Evolutionary conservation across 148 eudicot species (phyloP), one percentile per base, ranked within the genome.

Genomic region (Vaccinium myrtillus): DNA sequence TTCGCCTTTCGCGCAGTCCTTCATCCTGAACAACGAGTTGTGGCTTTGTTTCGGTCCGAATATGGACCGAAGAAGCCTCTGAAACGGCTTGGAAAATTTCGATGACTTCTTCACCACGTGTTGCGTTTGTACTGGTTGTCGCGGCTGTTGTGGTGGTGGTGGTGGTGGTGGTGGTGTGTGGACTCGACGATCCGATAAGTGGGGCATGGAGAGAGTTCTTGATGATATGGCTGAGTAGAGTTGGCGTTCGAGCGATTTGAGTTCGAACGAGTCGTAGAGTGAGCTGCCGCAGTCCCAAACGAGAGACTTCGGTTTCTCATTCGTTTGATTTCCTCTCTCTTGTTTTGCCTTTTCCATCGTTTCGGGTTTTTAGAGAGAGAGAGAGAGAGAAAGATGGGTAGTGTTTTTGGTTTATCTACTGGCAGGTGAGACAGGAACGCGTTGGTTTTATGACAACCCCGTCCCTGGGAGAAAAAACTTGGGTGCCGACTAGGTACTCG

Each of bases 211-310:
- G 53, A 92, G 84, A 25, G 93, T 87, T 76, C 98, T 84, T 4
- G 97, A 88, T 13, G 91, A 78, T 39, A 96, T 88, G 82, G 99
- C 97, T 0, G 95, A 92, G 84, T 91, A 91, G 81, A 96, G 95
- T 84, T 91, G 95, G 69, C 89, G 90, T 48, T 92, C 90, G 76
- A 94, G 90, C 0, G 99, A 89, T 88, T 87, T 86, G 58, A 91
- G 87, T 88, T 96, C 98, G 86, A 93, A 89, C 1, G 99, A 96
- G 89, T 96, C 99, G 87, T 96, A 96, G 2, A 96, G 91, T 2
- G 98, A 82, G 85, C 98, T 96, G 4, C 87, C 97, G 71, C 94
- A 93, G 84, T 96, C 99, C 98, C 97, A 94, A 46, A 94, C 74
- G 3, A 59, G 80, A 23, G 88, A 51, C 46, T 58, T 79, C 25